Evolutionary conservation across 805 yeast genomes (phyloP), one percentile per base, ranked within the genome.

Genomic region (Myxozyma nipponensis): DNA sequence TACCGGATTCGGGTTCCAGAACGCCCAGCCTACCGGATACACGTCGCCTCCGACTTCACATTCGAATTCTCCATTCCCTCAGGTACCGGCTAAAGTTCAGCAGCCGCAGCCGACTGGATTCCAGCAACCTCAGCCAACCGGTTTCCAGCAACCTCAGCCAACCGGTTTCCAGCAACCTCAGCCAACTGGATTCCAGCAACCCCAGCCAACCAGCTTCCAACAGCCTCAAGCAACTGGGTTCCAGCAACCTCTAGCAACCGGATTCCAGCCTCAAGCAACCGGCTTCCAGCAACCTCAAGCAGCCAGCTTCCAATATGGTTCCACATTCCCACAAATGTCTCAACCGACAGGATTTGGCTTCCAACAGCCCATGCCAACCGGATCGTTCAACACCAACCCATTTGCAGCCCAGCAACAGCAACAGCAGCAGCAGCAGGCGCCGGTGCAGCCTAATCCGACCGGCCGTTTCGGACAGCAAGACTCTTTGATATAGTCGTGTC

Each of bases 1-100:
- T 19, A 24, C 40, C 17, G 48, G 48, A 10, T 17, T 13, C 19
- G 47, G 23, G 25, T 74, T 73, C 59, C 62, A 61, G 74, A 47
- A 40, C 18, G 24, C 40, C 19, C 54, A 50, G 23, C 41, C 56
- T 4, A 45, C 50, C 19, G 49, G 44, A 15, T 42, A 15, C 49
- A 34, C 37, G 23, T 46, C 54, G n/a, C 50, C 54, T n/a, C 48
- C 44, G 2, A 47, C 50, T 9, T 19, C 50, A 2, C 54, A 41
- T 15, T 35, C 38, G 17, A 35, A 13, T n/a, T 10, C 38, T 17
- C 15, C 15, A 17, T 35, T 35, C 21, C 6, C n/a, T n/a, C 38
- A 35, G 15, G n/a, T 7, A 6, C 38, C 15, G 38, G 9, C 6
- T 10, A 5, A 6, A 7, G 19, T 6, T 10, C 38, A 35, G 15